These are phyloP conservation scores for Lichina pygmaea DNA, from an alignment of 495 filamentous ascomycete species.

Conservation along the genomic window DNA sequence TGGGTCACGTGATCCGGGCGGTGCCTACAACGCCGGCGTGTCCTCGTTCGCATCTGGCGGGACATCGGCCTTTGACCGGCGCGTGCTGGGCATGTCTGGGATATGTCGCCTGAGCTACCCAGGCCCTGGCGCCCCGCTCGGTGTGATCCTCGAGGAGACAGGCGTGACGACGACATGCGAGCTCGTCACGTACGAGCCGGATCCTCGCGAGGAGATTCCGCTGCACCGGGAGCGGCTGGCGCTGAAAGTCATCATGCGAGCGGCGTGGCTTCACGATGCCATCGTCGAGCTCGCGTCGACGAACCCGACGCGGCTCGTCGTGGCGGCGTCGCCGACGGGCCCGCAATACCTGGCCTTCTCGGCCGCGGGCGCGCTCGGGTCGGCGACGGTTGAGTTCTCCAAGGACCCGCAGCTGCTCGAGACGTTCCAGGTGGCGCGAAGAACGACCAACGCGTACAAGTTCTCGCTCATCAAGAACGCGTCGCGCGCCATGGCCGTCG, in stretches of 20 bases:
- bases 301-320: conserved; percentile 29
- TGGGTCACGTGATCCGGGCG: conserved; percentile 3
- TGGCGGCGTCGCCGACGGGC: conserved; percentile 32
- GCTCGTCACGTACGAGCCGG: conserved; percentile 66
- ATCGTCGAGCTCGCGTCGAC: conserved; percentile 58
- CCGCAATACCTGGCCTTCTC: conserved; percentile 46
- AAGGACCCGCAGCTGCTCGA: conserved; percentile 46
- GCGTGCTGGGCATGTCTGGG: conserved; percentile 47
- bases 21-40: conserved; percentile 4
- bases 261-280: conserved; percentile 60
- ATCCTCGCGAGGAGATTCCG: conserved; percentile 45
- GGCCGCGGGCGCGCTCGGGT: conserved; percentile 48
- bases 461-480: conserved; percentile 68
- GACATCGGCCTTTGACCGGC: conserved; percentile 45
- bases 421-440: conserved; percentile 34
- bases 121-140: conserved; percentile 43
- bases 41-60: conserved; percentile 8
- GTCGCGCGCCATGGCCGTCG: conserved; percentile 63
- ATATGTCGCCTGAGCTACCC: conserved; percentile 61
- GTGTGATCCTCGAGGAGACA: conserved; percentile 54
- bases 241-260: conserved; percentile 87
- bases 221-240: conserved; percentile 50
- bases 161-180: conserved; percentile 81
- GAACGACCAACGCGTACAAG: conserved; percentile 28
- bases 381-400: conserved; percentile 60